Conservation (phyloP, 306 rosid genomes). For the Vigna radiata region DNA sequence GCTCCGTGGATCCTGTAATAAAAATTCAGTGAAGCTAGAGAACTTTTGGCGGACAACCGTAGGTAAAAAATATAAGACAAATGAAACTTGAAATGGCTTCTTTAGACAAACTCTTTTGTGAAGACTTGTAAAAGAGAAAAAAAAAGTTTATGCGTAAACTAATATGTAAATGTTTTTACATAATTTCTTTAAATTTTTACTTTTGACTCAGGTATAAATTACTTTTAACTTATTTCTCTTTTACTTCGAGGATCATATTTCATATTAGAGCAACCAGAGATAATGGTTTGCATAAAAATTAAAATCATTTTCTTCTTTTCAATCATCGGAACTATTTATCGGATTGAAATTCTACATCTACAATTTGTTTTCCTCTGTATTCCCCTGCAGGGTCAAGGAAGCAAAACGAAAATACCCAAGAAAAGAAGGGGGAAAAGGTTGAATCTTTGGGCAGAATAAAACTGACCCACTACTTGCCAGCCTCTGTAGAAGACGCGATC, state of each 20-base stretch:
- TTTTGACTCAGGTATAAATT: too few species aligned
- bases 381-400: neutral
- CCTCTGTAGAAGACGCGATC: constrained; percentile 73
- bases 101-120: too few species aligned
- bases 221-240: too few species aligned
- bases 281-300: neutral
- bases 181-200: too few species aligned
- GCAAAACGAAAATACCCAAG: constrained; percentile 1
- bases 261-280: neutral
- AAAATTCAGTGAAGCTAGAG: constrained; percentile 36
- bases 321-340: constrained; percentile 11
- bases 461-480: constrained; percentile 91
- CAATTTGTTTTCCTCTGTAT: neutral
- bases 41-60: neutral
- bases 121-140: too few species aligned
- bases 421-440: neutral
- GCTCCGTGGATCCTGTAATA: constrained; percentile 70
- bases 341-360: constrained; percentile 10
- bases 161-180: too few species aligned
- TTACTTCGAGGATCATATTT: neutral
- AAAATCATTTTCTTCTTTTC: neutral
- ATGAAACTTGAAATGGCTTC: neutral
- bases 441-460: constrained; percentile 26
- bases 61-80: constrained; percentile 18
- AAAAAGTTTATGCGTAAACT: too few species aligned